Evolutionary conservation across 352 stramenopile genomes (phyloP).

Genomic region (Phytophthora sp.): DNA sequence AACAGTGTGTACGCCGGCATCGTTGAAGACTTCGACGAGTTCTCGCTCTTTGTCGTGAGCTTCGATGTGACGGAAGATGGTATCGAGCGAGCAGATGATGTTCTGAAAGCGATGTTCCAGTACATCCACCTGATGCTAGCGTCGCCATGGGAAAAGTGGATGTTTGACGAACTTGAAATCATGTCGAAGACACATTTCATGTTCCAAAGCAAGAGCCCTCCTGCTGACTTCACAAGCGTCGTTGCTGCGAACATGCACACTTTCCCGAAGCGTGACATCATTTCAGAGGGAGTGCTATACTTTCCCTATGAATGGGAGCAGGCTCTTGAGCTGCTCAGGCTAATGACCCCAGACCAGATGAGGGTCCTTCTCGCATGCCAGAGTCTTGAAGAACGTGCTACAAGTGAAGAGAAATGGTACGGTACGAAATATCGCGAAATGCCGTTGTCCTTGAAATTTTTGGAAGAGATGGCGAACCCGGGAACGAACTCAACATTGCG

Average conservation of each 20-base stretch:
- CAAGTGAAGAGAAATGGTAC: slow-evolving; percentile 55
- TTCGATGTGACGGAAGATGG: slow-evolving; percentile 66
- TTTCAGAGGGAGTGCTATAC: slow-evolving; percentile 54
- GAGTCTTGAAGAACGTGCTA: slow-evolving; percentile 25
- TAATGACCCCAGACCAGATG: slow-evolving; percentile 50
- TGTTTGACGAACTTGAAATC: slow-evolving; percentile 67
- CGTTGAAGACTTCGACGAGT: slow-evolving; percentile 64
- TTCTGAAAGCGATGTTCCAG: slow-evolving; percentile 63
- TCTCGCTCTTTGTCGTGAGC: slow-evolving; percentile 56
- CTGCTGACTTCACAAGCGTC: slow-evolving; percentile 70
- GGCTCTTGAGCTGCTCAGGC: slow-evolving; percentile 42
- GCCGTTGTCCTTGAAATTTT: slow-evolving; percentile 28
- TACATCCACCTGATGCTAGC: slow-evolving; percentile 56
- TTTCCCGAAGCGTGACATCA: slow-evolving; percentile 53
- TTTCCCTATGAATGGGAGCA: slow-evolving; percentile 57
- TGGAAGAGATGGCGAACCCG: slow-evolving; percentile 28
- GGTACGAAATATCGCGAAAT: slow-evolving; percentile 45
- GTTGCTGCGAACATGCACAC: slow-evolving; percentile 63
- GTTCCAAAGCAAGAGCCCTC: slow-evolving; percentile 71
- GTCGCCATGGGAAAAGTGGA: slow-evolving; percentile 49
- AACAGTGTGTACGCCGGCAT: slow-evolving; percentile 64
- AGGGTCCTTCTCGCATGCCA: slow-evolving; percentile 46
- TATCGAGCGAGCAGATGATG: slow-evolving; percentile 56
- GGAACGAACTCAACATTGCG: slow-evolving; percentile 42
- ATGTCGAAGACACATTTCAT: slow-evolving; percentile 60